Percentiles rank a stretch among this genome's conserved stretches.
These are phyloP conservation scores for Yarrowia keelungensis DNA, from an alignment of 805 yeast species.

Conservation along the genomic window DNA sequence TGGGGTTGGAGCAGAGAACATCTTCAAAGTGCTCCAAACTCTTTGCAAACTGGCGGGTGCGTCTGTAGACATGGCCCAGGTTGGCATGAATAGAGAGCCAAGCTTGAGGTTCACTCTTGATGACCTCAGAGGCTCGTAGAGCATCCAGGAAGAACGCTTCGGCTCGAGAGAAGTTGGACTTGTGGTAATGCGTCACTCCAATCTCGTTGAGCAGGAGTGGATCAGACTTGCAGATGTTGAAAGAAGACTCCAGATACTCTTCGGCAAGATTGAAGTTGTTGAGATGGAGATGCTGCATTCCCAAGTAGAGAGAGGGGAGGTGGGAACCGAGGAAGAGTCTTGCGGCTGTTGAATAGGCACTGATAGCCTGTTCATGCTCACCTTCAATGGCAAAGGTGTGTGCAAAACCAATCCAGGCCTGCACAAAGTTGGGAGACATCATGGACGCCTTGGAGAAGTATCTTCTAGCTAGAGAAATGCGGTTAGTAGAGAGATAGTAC, in stretches of 20 bases:
- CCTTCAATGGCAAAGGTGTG: constrained; percentile 97
- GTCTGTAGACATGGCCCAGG: constrained; percentile 85
- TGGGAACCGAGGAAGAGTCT: constrained; percentile 79
- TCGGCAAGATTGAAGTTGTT: constrained; percentile 82
- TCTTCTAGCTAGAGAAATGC: constrained; percentile 81
- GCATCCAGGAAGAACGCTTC: constrained; percentile 76
- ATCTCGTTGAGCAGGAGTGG: constrained; percentile 89
- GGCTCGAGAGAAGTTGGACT: constrained; percentile 68
- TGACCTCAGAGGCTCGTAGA: constrained; percentile 65
- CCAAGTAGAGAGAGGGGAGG: constrained; percentile 85
- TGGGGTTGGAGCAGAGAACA: constrained; percentile 71
- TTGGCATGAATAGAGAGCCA: constrained; percentile 87
- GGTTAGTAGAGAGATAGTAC: constrained; percentile 77
- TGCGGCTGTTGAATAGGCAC: constrained; percentile 96
- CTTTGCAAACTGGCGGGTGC: constrained; percentile 64
- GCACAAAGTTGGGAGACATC: constrained; percentile 86
- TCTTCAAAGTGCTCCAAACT: constrained; percentile 78
- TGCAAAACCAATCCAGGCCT: constrained; percentile 98
- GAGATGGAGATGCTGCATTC: constrained; percentile 95
- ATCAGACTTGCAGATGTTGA: constrained; percentile 79
- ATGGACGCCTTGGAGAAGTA: constrained; percentile 89
- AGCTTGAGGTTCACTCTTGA: constrained; percentile 80
- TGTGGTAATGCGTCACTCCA: constrained; percentile 90
- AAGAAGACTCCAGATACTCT: constrained; percentile 80
- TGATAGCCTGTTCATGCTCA: constrained; percentile 98